Evolutionary conservation across 2,329 filamentous ascomycete genomes (phyloP).

Genomic region (Fusarium sp.): DNA sequence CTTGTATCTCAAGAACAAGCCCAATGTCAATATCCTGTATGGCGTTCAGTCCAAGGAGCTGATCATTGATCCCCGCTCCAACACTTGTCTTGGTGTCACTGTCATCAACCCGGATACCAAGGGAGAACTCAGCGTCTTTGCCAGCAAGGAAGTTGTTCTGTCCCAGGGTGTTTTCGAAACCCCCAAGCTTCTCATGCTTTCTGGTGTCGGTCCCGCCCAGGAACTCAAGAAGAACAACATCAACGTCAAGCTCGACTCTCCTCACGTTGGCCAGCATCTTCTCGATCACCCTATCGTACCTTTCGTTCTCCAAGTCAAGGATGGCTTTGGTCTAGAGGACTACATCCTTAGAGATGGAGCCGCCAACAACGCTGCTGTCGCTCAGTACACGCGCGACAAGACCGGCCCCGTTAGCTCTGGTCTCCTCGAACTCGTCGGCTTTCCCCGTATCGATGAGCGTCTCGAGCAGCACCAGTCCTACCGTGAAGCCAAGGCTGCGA

Average conservation of each 20-base stretch:
- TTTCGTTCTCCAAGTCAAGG: conserved; percentile 42
- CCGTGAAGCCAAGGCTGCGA: conserved; percentile 49
- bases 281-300: conserved; percentile 67
- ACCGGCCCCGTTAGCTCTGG: conserved; percentile 53
- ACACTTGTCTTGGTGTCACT: conserved; percentile 53
- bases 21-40: conserved; percentile 62
- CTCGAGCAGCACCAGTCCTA: conserved; percentile 60
- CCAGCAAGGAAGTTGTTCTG: conserved; percentile 58
- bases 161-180: conserved; percentile 66
- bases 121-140: conserved; percentile 35
- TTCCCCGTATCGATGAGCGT: conserved; percentile 64
- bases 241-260: conserved; percentile 60
- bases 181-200: conserved; percentile 70
- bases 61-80: conserved; percentile 55
- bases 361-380: not conserved
- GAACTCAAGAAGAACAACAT: conserved; percentile 65
- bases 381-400: conserved; percentile 43
- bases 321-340: conserved; percentile 51
- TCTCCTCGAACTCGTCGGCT: conserved; percentile 60
- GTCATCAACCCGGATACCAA: conserved; percentile 48
- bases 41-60: conserved; percentile 60
- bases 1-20: conserved; percentile 59
- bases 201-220: conserved; percentile 65
- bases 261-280: conserved; percentile 70
- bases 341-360: conserved; percentile 49